Base-by-base conservation (phyloP, 768 basidiomycete species). In the Termitomyces sp. region DNA sequence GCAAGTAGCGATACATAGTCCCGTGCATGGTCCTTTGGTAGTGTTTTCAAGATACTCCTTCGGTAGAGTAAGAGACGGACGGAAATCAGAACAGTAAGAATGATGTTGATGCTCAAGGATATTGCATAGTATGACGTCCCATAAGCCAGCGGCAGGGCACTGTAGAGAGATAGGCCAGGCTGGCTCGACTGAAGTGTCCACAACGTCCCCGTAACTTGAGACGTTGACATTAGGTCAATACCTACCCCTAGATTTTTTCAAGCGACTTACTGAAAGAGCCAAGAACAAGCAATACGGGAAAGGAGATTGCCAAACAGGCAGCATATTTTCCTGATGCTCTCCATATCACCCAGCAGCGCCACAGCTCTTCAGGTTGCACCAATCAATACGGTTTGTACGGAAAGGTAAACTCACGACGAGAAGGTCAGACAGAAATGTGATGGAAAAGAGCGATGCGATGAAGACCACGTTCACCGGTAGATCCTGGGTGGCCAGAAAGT, bases 281-380 rank as follows among this genome's bases (percentile, higher is more conserved):
- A 5, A 78, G 32, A 10, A 78, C 61, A 34, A 75, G 57, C 5
- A 77, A 17, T 0, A 63, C 57, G 9, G 79, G 77, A 46, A 80
- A 66, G 0, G 64, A 52, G 4, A 70, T 65, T 2, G 70, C 73
- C 2, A 68, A 45, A 58, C 70, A 69, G 3, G 73, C 72, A n/a
- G 67, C 56, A 1, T 30, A n/a, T 14, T 55, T 61, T 12, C 74
- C 75, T 11, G 70, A 71, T 2, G 70, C 69, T 39, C 67, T 64
- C 74, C 77, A 79, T 25, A 79, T 76, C 16, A 79, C 71, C 69
- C 72, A 76, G 56, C 78, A 79, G 12, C 77, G 66, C 76, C 76
- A 79, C 32, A 79, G 62, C 77, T 76, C 57, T 6, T 30, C 52
- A 19, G 7, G 11, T n/a, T 35, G 35, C 11, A 0, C 7, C 27